A percentile compares a stretch with the other conserved stretches of the same genome.
Evolutionary conservation across 1,284 basidiomycete genomes (phyloP).

Genomic region (Coniferiporia sulphurascens): DNA sequence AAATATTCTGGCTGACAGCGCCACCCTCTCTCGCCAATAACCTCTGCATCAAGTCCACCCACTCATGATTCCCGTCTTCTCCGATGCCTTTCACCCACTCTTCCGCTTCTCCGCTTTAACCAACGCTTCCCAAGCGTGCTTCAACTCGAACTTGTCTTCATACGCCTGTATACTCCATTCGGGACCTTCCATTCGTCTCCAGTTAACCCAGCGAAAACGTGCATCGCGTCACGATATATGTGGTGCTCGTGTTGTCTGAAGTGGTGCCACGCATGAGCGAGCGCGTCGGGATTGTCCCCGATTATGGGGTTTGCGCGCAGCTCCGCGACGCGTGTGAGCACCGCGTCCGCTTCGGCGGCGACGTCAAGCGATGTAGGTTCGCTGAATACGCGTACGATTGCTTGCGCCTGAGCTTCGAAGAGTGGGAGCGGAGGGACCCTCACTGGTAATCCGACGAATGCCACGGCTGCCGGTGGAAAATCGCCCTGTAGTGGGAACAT

Average conservation of each 20-base stretch:
- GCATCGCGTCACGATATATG: slow-evolving; percentile 59
- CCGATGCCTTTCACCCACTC: slow-evolving; percentile 62
- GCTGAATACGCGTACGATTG: slow-evolving; percentile 48
- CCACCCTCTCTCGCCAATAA: not conserved
- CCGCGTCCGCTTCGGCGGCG: slow-evolving; percentile 40
- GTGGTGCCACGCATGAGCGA: slow-evolving; percentile 53
- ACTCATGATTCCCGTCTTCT: slow-evolving; percentile 48
- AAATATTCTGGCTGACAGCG: not conserved
- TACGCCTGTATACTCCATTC: slow-evolving; percentile 59
- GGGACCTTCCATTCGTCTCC: slow-evolving; percentile 35
- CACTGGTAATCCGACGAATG: slow-evolving; percentile 58
- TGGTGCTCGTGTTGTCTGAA: slow-evolving; percentile 53
- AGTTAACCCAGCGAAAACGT: slow-evolving; percentile 38
- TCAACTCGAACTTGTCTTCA: slow-evolving; percentile 41
- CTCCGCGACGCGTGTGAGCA: slow-evolving; percentile 43
- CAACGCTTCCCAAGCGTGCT: slow-evolving; percentile 53
- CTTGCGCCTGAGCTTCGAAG: slow-evolving; percentile 62
- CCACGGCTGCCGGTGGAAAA: slow-evolving; percentile 49
- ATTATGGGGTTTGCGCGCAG: slow-evolving; percentile 29
- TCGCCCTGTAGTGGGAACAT: slow-evolving; percentile 45
- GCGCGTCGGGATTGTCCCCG: slow-evolving; percentile 29
- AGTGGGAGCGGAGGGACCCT: slow-evolving; percentile 60
- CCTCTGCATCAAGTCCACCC: slow-evolving; percentile 53
- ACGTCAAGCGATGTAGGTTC: slow-evolving; percentile 45
- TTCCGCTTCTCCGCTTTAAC: slow-evolving; percentile 47